These are phyloP conservation scores for Podaxis pistillaris DNA, from an alignment of 768 basidiomycete species.

Conservation along the genomic window DNA sequence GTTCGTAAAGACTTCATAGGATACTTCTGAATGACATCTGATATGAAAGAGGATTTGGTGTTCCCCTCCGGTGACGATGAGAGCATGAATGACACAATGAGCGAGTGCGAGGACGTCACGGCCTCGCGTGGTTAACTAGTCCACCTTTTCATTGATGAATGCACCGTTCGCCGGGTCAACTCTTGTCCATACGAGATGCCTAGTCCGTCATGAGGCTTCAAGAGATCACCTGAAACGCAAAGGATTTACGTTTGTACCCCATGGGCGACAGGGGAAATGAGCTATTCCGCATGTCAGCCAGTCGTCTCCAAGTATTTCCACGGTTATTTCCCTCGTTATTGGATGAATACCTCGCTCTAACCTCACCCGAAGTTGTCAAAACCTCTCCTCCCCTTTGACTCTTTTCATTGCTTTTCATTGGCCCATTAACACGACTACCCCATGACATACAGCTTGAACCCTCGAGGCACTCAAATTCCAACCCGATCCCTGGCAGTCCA, in stretches of 20 bases:
- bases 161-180: neutral
- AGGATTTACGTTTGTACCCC: neutral
- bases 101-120: neutral
- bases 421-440: too few species aligned
- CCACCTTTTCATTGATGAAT: too few species aligned
- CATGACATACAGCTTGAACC: neutral
- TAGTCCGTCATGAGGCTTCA: neutral
- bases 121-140: too few species aligned
- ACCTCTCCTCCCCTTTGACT: neutral
- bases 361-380: neutral
- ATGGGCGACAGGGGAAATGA: slow-evolving; percentile 4
- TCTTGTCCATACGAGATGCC: neutral
- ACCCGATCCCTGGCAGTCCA: too few species aligned
- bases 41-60: neutral
- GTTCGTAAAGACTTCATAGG: neutral
- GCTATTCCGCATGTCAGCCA: neutral
- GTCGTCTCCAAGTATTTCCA: neutral
- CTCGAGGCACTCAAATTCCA: neutral
- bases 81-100: neutral
- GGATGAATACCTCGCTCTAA: neutral
- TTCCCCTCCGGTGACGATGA: neutral
- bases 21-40: neutral
- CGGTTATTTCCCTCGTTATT: neutral
- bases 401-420: neutral
- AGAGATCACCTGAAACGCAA: neutral